phyloP scores from a whole-genome alignment of 257 asterid genomes.

The Solanum neorickii region DNA sequence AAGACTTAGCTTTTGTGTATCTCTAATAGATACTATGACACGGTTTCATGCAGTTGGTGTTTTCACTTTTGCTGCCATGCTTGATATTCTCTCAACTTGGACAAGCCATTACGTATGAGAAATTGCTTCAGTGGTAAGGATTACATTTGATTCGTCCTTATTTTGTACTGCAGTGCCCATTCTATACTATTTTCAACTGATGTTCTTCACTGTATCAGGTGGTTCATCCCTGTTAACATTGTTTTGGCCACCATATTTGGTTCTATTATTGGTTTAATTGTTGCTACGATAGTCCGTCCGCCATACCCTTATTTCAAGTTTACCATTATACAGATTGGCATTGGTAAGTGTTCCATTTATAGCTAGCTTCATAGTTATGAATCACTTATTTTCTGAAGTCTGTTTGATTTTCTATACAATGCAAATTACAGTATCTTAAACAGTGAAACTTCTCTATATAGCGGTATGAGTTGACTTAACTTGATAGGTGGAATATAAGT shows the following conservation, averaged over 20 bases:
- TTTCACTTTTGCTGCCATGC: slow-evolving; percentile 95
- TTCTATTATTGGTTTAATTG: slow-evolving; percentile 72
- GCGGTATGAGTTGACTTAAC: neutral
- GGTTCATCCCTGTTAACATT: slow-evolving; percentile 96
- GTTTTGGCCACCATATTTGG: slow-evolving; percentile 73
- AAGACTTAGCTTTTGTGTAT: neutral
- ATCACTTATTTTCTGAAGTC: neutral
- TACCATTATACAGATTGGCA: slow-evolving; percentile 82
- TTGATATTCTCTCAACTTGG: slow-evolving; percentile 95
- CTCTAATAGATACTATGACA: neutral
- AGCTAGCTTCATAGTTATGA: neutral
- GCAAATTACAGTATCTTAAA: neutral
- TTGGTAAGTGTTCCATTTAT: slow-evolving; percentile 33
- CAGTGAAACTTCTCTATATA: neutral
- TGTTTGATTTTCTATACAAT: neutral
- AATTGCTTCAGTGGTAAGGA: slow-evolving; percentile 67
- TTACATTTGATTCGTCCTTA: neutral
- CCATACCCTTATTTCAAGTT: slow-evolving; percentile 92
- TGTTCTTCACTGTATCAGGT: slow-evolving; percentile 40
- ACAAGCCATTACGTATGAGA: slow-evolving; percentile 66
- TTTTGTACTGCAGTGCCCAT: neutral
- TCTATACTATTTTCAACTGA: neutral
- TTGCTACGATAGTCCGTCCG: slow-evolving; percentile 59
- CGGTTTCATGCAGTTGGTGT: slow-evolving; percentile 60
- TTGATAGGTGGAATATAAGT: neutral